Evolutionary conservation across 78 protist species (phyloP), one percentile per base, ranked within the genome.

Genomic region (Guillardia theta): DNA sequence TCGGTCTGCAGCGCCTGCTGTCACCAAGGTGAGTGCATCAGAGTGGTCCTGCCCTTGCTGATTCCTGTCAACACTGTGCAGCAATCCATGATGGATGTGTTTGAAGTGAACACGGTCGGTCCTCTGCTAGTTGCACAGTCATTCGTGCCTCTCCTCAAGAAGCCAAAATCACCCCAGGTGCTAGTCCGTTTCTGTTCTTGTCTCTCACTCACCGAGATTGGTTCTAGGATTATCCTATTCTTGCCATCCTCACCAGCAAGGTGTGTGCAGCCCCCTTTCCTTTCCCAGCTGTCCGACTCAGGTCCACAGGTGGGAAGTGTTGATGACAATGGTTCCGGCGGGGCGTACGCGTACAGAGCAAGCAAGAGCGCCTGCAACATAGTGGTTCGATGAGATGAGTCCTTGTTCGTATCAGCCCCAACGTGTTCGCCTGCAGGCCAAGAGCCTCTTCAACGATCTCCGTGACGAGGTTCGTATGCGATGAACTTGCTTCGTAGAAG

Each of bases 41-140:
- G 45, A 70, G 36, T 30, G 39, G 39, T 15, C 70, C 70, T 30
- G 39, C 27, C 70, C 70, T 30, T 58, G 39, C 70, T 58, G 39
- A 24, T 58, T 30, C 70, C 70, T 30, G 39, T 58, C 70, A 24
- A 24, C 70, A n/a, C n/a, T n/a, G n/a, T n/a, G n/a, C n/a, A n/a
- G n/a, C n/a, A 27, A 30, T 58, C 70, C 6, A 0, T 58, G 70
- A 58, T 58, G 70, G 70, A 58, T 58, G 70, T 24, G 0, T 77
- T 30, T 6, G 47, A 77, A 30, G 12, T 44, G 19, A 80, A 80
- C 90, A 1, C 47, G 47, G 50, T 80, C 27, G 90, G 90, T 15
- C 90, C 90, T 9, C 53, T 80, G 90, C 47, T 80, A 33, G 53
- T 80, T 19, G 90, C 46, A 53, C 90, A 80, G 46, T n/a, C 53